A percentile compares a stretch with the other conserved stretches of the same genome.
Conservation (phyloP, 495 filamentous ascomycete genomes). For the Hypoxylon crocopeplum region DNA sequence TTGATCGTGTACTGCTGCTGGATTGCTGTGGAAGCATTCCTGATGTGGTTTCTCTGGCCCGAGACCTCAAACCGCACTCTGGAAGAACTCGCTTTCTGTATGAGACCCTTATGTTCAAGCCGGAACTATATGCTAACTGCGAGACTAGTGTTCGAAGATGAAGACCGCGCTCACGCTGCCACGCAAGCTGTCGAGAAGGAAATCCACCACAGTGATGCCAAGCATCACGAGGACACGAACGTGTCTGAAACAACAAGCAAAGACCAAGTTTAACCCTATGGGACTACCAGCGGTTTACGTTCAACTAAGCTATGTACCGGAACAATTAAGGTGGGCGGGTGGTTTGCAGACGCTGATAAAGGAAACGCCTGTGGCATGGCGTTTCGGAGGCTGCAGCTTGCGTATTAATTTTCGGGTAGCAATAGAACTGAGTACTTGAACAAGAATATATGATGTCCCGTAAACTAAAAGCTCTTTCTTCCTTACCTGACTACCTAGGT, state of each 20-base stretch:
- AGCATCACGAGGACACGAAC: constrained; percentile 17
- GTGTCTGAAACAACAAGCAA: constrained; percentile 30
- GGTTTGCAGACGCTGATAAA: no score
- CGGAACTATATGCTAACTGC: neutral
- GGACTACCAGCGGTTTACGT: no score
- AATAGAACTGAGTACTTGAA: no score
- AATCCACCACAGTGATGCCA: constrained; percentile 38
- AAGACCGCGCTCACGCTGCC: constrained; percentile 53
- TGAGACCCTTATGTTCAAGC: constrained; percentile 21
- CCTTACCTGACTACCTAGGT: no score
- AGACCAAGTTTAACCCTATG: constrained; percentile 20
- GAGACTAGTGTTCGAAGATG: constrained; percentile 62
- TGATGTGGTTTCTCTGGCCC: constrained; percentile 66
- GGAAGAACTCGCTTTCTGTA: constrained; percentile 67
- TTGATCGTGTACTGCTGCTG: constrained; percentile 67
- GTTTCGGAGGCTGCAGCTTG: no score
- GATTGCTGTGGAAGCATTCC: constrained; percentile 59
- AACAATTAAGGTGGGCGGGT: no score
- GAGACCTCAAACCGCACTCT: constrained; percentile 64
- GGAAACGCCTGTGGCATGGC: no score
- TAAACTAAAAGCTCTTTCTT: no score
- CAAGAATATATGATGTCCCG: no score
- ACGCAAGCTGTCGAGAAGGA: constrained; percentile 57
- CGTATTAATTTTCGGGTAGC: no score
- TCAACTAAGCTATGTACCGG: no score